phyloP scores from a whole-genome alignment of 306 rosid genomes.

The Arachis stenosperma region DNA sequence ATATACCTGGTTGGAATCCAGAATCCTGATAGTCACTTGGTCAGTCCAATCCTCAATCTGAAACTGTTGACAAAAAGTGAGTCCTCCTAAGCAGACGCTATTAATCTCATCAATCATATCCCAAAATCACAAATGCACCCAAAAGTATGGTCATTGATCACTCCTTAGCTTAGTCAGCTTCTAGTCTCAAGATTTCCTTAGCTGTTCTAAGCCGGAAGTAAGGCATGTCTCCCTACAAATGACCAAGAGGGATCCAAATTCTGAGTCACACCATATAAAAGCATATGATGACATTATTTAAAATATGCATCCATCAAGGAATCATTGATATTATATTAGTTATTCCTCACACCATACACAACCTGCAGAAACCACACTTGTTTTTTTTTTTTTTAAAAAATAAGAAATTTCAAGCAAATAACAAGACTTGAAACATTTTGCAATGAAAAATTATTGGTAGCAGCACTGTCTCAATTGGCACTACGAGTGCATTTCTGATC shows the following conservation, averaged over 20 bases:
- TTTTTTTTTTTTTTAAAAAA: too few relatives aligned
- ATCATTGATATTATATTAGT: too few relatives aligned
- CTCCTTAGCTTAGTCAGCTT: constrained; percentile 64
- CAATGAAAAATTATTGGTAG: background rate
- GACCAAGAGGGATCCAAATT: constrained; percentile 39
- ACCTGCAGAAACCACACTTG: too few relatives aligned
- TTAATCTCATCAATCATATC: too few relatives aligned
- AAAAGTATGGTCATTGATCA: background rate
- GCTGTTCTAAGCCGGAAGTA: constrained; percentile 86
- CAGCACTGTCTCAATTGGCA: background rate
- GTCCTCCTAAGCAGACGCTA: too few relatives aligned
- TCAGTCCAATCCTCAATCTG: too few relatives aligned
- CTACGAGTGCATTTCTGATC: constrained; percentile 7
- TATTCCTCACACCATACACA: too few relatives aligned
- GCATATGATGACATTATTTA: too few relatives aligned
- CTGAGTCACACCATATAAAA: constrained; percentile 10
- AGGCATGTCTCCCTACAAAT: constrained; percentile 80
- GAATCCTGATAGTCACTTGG: too few relatives aligned
- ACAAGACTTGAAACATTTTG: background rate
- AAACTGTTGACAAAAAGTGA: too few relatives aligned
- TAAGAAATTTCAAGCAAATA: constrained; percentile 10
- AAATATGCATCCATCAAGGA: background rate
- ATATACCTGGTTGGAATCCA: too few relatives aligned
- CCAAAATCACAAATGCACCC: too few relatives aligned
- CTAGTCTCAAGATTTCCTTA: constrained; percentile 78